Evolutionary conservation across 352 stramenopile genomes (phyloP).

Genomic region (Globisporangium camurandrum): DNA sequence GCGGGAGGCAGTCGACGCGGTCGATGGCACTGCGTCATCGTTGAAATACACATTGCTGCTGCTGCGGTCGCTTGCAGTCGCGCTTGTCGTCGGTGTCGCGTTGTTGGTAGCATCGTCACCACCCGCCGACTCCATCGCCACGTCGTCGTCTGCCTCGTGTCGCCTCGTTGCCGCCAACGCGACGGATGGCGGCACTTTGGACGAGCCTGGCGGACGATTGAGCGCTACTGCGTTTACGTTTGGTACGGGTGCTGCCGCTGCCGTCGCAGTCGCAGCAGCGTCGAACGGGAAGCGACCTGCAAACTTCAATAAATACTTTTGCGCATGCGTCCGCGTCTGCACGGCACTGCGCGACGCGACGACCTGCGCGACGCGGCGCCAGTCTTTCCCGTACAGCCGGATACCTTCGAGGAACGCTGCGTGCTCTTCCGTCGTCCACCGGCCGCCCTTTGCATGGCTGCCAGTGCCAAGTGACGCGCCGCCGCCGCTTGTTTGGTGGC

Average conservation of each 20-base stretch:
- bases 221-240: too few species aligned
- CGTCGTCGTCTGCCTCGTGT: not conserved
- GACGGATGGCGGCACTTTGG: too few species aligned
- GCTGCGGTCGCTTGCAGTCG: not conserved
- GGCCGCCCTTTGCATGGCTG: conserved; percentile 71
- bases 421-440: conserved; percentile 86
- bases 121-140: conserved; percentile 1
- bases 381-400: conserved; percentile 84
- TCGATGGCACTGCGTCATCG: conserved; percentile 1
- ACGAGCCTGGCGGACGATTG: too few species aligned
- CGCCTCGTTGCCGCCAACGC: too few species aligned
- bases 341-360: conserved; percentile 81
- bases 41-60: not conserved
- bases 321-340: conserved; percentile 83
- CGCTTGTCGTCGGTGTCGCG: too few species aligned
- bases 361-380: conserved; percentile 74
- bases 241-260: conserved; percentile 10
- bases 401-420: conserved; percentile 82
- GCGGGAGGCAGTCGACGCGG: conserved; percentile 12
- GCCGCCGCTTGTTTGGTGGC: conserved; percentile 5
- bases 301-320: conserved; percentile 93
- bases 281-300: conserved; percentile 74
- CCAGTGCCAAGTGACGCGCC: too few species aligned
- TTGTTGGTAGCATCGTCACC: not conserved
- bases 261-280: conserved; percentile 4